Evolutionary conservation across 805 yeast species (phyloP), one percentile per base, ranked within the genome.

Genomic region (Sugiyamaella mastotermitis): DNA sequence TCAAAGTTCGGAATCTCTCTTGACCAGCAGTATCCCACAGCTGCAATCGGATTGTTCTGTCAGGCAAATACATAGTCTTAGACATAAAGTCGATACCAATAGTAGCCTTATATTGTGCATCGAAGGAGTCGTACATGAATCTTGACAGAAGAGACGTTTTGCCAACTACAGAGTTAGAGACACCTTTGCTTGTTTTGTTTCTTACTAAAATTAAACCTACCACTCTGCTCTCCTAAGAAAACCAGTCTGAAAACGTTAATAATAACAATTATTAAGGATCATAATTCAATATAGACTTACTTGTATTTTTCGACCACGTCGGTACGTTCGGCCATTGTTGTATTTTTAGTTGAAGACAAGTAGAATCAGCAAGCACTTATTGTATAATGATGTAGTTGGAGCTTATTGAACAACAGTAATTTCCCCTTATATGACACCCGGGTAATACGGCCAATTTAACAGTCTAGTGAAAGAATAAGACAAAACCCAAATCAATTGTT

Each of bases 21-120:
- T 88, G 97, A 11, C 97, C 96, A 1, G 95, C 95, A 3, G 97
- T 88, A 59, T 88, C 97, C 97, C 98, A 92, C 42, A 92, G 66
- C 64, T 92, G 98, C 46, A 92, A 71, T 53, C 98, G 73, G 28
- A 92, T 84, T 3, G 98, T 92, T 50, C 90, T 87, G 61, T 92
- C 97, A 50, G 94, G 96, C 35, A 92, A 68, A 60, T 92, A 92
- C 94, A 86, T 85, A 3, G 96, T 87, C 58, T 84, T 90, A 27
- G 94, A 83, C 49, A 92, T 72, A 56, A 92, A 92, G 59, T 92
- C 97, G 46, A 92, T 92, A 18, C 98, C 98, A 38, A 92, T 87
- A 0, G 98, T 90, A 13, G 98, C 97, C 65, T 76, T 62, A 46
- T 92, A 92, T 57, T 88, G 95, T 26, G 92, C 90, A 60, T 90